Evolutionary conservation across 495 filamentous ascomycete species (phyloP).

Genomic region (Lophium mytilinum): DNA sequence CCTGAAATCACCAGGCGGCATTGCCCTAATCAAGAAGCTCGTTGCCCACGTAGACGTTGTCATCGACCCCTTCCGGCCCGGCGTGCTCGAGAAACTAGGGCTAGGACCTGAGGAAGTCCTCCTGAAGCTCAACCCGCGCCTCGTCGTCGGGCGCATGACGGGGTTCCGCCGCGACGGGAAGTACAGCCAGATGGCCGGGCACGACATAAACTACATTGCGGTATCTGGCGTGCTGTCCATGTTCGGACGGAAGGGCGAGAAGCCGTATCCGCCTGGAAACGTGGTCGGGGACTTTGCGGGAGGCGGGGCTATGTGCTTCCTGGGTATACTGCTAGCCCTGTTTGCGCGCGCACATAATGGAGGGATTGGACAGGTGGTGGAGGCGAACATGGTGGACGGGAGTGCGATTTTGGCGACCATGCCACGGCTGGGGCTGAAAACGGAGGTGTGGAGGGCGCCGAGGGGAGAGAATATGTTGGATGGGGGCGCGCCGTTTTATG

Average conservation of each 20-base stretch:
- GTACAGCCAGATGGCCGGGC: constrained; percentile 85
- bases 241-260: constrained; percentile 59
- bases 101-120: constrained; percentile 61
- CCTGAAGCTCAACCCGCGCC: constrained; percentile 55
- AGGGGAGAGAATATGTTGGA: constrained; percentile 76
- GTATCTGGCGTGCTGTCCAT: constrained; percentile 72
- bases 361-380: constrained; percentile 68
- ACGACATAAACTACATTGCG: constrained; percentile 95
- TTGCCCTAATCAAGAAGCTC: constrained; percentile 57
- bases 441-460: constrained; percentile 47
- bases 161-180: constrained; percentile 82
- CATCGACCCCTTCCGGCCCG: constrained; percentile 89
- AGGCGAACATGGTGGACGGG: constrained; percentile 96
- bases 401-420: constrained; percentile 68
- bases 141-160: constrained; percentile 78
- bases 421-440: constrained; percentile 55
- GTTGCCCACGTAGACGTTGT: constrained; percentile 61
- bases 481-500: constrained; percentile 79
- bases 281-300: constrained; percentile 87
- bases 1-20: constrained; percentile 57
- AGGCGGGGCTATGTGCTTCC: constrained; percentile 70
- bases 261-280: constrained; percentile 73
- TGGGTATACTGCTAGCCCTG: constrained; percentile 56
- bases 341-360: constrained; percentile 50
- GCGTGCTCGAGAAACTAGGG: constrained; percentile 75